Conservation (phyloP, 2,329 filamentous ascomycete genomes). For the Trichophyton benhamiae region DNA sequence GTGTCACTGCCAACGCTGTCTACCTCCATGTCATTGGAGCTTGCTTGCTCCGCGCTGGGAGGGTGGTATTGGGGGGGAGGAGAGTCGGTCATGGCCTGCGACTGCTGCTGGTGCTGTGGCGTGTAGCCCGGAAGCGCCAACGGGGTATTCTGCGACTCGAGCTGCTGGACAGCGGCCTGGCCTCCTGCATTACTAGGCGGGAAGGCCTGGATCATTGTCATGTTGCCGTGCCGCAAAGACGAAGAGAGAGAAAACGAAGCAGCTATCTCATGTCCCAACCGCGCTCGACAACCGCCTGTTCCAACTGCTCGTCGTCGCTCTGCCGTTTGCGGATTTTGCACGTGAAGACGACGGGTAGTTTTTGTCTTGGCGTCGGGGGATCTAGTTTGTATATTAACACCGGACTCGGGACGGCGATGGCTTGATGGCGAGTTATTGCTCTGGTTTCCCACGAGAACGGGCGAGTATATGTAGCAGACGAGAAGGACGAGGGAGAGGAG, state of each 20-base stretch:
- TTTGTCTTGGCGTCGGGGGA: background rate
- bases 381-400: background rate
- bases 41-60: background rate
- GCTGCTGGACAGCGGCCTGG: background rate
- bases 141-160: background rate
- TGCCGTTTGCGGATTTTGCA: background rate
- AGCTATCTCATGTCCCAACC: background rate
- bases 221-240: no score
- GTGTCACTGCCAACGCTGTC: constrained; percentile 28
- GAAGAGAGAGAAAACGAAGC: no score
- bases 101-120: background rate
- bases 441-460: background rate
- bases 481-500: background rate
- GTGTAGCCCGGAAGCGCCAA: background rate
- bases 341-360: background rate
- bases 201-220: background rate
- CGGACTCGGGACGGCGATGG: background rate
- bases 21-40: constrained; percentile 26
- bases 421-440: no score
- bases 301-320: no score
- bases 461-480: background rate
- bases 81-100: background rate
- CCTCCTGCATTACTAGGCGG: background rate
- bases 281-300: background rate
- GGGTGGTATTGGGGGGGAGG: background rate